Conservation (phyloP, 169 alveolate species). For the Plasmodium ovale region DNA sequence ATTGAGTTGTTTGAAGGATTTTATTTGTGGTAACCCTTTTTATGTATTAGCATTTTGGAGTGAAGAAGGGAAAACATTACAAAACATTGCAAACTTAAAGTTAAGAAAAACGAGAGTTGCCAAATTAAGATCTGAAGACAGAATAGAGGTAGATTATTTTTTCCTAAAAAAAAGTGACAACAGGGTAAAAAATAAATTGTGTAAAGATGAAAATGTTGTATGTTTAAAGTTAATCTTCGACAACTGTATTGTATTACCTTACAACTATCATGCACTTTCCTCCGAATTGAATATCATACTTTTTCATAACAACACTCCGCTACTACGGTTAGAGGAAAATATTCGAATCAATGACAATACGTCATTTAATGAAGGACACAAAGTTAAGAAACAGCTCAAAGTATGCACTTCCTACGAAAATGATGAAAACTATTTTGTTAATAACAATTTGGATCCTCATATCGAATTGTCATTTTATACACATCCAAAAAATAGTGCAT, state of each 20-base stretch:
- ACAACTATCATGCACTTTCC: constrained; percentile 17
- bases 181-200: neutral
- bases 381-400: constrained; percentile 18
- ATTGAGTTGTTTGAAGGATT: neutral
- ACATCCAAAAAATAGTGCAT: constrained; percentile 57
- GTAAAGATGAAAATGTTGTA: neutral
- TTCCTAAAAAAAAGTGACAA: neutral
- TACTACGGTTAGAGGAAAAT: constrained; percentile 1
- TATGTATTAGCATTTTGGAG: constrained; percentile 24
- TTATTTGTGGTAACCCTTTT: neutral
- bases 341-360: constrained; percentile 14
- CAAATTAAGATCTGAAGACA: constrained; percentile 7
- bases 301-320: constrained; percentile 39
- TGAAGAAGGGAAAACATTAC: constrained; percentile 19
- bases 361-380: constrained; percentile 41
- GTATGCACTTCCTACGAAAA: neutral
- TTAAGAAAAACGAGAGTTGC: constrained; percentile 40
- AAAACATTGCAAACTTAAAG: constrained; percentile 24
- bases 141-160: constrained; percentile 14
- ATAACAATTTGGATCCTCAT: constrained; percentile 13
- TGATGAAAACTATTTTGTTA: neutral
- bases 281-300: constrained; percentile 26
- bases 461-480: constrained; percentile 38
- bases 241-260: constrained; percentile 41
- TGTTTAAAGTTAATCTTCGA: constrained; percentile 32